These are phyloP conservation scores for Verticillium isaacii DNA, from an alignment of 2,329 filamentous ascomycete species.

Conservation along the genomic window DNA sequence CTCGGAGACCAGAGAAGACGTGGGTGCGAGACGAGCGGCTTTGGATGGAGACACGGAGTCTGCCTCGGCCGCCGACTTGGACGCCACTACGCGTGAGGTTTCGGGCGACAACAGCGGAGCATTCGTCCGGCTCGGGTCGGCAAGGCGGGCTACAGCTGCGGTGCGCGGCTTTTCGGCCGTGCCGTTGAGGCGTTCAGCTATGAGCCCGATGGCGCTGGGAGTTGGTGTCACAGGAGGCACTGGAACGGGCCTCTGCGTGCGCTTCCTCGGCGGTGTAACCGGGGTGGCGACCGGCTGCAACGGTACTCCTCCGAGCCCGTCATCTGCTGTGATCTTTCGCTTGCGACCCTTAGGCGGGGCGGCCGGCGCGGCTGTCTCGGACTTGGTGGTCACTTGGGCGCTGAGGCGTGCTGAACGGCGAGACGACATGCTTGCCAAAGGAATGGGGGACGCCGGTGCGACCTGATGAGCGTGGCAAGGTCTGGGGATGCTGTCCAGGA, in stretches of 20 bases:
- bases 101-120: conserved; percentile 68
- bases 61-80: conserved; percentile 37
- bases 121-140: conserved; percentile 61
- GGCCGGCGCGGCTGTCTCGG: conserved; percentile 14
- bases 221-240: conserved; percentile 40
- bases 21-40: conserved; percentile 10
- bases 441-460: background rate
- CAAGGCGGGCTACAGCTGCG: conserved; percentile 47
- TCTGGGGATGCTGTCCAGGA: background rate
- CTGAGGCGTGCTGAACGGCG: conserved; percentile 37
- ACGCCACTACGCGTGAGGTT: conserved; percentile 57
- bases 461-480: background rate
- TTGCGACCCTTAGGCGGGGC: conserved; percentile 23
- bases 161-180: conserved; percentile 32
- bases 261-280: conserved; percentile 26
- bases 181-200: conserved; percentile 24
- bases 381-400: conserved; percentile 15
- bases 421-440: background rate
- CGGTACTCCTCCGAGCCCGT: conserved; percentile 14
- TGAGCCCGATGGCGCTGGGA: conserved; percentile 36
- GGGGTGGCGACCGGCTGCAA: conserved; percentile 15
- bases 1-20: background rate
- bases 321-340: conserved; percentile 22
- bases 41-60: conserved; percentile 42
- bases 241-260: conserved; percentile 13